Percentiles rank a stretch among this genome's conserved stretches.
Conservation (phyloP, 192 early-diverging fungal genomes). For the Coemansia aciculifera region DNA sequence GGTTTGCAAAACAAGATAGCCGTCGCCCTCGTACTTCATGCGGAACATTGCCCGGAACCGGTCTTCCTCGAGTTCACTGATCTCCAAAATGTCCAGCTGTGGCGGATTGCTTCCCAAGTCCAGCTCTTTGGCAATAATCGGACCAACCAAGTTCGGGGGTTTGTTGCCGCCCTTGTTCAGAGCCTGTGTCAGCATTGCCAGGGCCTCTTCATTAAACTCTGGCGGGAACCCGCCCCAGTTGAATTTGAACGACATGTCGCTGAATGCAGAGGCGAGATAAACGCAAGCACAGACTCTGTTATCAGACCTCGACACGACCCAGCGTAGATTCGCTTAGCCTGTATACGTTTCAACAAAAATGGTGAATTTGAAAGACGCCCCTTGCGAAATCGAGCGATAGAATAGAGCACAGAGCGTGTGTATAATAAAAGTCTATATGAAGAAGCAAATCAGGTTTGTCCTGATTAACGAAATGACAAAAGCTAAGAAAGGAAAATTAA, state of each 20-base stretch:
- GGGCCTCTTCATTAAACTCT: constrained; percentile 86
- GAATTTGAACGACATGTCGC: constrained; percentile 88
- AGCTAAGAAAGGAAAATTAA: neutral
- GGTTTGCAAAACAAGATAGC: constrained; percentile 86
- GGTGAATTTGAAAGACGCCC: neutral
- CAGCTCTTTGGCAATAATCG: constrained; percentile 89
- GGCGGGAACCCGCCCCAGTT: constrained; percentile 91
- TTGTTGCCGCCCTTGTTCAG: constrained; percentile 91
- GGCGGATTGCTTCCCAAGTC: constrained; percentile 95
- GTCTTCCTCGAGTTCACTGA: constrained; percentile 92
- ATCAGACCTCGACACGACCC: neutral
- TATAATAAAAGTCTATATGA: no score
- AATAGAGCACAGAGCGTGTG: no score
- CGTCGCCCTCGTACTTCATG: constrained; percentile 91
- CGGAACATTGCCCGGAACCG: constrained; percentile 96
- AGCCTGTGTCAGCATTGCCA: constrained; percentile 81
- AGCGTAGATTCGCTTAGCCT: neutral
- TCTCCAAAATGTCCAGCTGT: constrained; percentile 96
- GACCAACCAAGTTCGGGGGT: constrained; percentile 88
- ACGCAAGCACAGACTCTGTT: neutral
- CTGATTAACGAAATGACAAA: neutral
- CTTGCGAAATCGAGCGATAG: neutral
- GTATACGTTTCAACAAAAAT: neutral
- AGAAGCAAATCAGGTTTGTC: neutral
- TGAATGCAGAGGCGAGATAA: neutral